Percentiles rank a stretch among this genome's conserved stretches.
Conservation (phyloP, 257 asterid species). For the Solanum paucissectum region DNA sequence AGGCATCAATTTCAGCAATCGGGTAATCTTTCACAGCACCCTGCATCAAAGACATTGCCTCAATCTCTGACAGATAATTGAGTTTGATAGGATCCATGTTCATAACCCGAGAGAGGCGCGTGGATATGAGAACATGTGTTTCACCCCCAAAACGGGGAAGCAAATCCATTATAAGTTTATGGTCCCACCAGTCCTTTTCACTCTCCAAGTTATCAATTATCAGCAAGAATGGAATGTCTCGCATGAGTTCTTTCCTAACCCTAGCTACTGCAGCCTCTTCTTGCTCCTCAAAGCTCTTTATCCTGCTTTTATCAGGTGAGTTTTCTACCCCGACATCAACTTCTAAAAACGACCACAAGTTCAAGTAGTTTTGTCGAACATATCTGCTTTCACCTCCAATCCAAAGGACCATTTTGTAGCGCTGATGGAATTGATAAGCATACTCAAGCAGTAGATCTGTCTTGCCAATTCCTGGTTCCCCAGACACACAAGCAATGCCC, state of each 20-base stretch:
- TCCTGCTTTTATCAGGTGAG: constrained; percentile 36
- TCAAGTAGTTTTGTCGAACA: constrained; percentile 65
- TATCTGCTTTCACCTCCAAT: constrained; percentile 74
- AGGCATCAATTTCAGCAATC: constrained; percentile 64
- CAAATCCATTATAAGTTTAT: constrained; percentile 76
- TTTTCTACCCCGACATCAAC: constrained; percentile 74
- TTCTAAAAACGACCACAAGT: constrained; percentile 62
- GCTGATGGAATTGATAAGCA: constrained; percentile 63
- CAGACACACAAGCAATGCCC: constrained; percentile 77
- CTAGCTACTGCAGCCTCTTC: constrained; percentile 68
- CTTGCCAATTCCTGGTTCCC: constrained; percentile 82
- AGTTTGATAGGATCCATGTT: constrained; percentile 76
- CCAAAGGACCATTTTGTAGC: constrained; percentile 82
- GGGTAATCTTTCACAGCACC: constrained; percentile 66
- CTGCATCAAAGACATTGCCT: constrained; percentile 86
- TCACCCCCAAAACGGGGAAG: constrained; percentile 91
- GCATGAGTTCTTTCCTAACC: constrained; percentile 76
- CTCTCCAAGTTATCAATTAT: constrained; percentile 77
- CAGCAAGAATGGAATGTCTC: constrained; percentile 64
- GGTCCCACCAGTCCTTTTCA: constrained; percentile 99
- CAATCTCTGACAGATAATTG: constrained; percentile 76
- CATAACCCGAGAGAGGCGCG: constrained; percentile 62
- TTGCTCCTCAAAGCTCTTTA: constrained; percentile 74
- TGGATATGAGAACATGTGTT: constrained; percentile 76
- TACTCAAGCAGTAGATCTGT: constrained; percentile 75